Evolutionary conservation across 148 eudicot species (phyloP), one percentile per base, ranked within the genome.

Genomic region (Amaranthus cruentus): DNA sequence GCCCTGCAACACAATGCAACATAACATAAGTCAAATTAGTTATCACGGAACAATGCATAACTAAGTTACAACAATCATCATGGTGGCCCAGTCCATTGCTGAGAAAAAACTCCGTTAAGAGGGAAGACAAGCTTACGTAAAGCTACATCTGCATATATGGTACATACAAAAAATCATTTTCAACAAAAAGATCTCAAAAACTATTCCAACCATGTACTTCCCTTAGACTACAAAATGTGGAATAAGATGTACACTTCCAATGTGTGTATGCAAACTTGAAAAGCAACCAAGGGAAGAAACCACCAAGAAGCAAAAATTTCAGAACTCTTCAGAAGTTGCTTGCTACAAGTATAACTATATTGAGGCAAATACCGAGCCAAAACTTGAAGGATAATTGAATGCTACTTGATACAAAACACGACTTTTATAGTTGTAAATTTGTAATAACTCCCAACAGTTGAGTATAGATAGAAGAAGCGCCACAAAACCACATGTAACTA

Each of bases 1-100:
- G 71, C 56, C 89, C 99, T 95, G 96, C 83, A 90, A 66, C 60
- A 84, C 49, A 75, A 72, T 54, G 43, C 68, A 73, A 14, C 48
- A 60, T 64, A 59, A 72, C 53, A 81, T 51, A 71, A 74, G 59
- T 71, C 62, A 81, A 73, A 75, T 47, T 62, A 69, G 54, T 7
- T 55, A 66, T 66, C 28, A 72, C 53, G 54, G 2, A 60, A 48
- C 55, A 7, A 61, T 52, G 51, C 55, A 43, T 52, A 72, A n/a
- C 8, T 46, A 61, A 65, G 64, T 66, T 75, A 76, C 61, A 61
- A 53, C 15, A 62, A 80, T 80, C 82, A 66, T 76, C 81, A 44
- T 56, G 6, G 55, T 10, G 57, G 62, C 77, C 75, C 65, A 62
- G 73, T 50, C 43, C 38, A 28, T 28, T 15, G 68, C 58, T 62